Base-by-base conservation (phyloP, 1,139 yeast species). In the Debaryomyces psychrophilus region DNA sequence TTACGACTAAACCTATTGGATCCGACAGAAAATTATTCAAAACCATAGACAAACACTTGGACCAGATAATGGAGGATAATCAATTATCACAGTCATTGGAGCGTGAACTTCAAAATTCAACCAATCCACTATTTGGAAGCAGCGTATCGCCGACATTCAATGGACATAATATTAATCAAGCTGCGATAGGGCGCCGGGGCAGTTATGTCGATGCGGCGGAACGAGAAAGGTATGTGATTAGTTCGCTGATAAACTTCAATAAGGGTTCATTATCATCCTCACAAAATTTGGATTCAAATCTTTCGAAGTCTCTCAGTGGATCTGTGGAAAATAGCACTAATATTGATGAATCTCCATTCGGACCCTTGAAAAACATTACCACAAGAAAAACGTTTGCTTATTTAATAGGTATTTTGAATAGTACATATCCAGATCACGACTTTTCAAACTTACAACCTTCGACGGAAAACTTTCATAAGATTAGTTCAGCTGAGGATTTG, bases 351-450 rank as follows among this genome's bases (percentile, higher is more conserved):
- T 89, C 97, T 1, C 99, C 99, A 0, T 93, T 93, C 70, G 99
- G 99, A 0, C 96, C 98, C 0, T 75, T 93, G 41, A 87, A 86
- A 59, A 87, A 85, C 55, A 82, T 86, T 5, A 83, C 95, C 1
- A 87, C 96, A 27, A 79, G 97, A 53, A 85, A 89, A 65, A 85
- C 93, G 1, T 93, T 93, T 73, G 95, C 97, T 0, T 89, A 92
- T 62, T 72, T 93, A 46, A 88, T 93, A 49, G 95, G 96, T 1
- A 92, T 93, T 31, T 74, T 93, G 45, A 93, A 93, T 64, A 89
- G 95, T 8, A 85, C 95, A 1, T 93, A 89, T 61, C 98, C 99
- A 0, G 99, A 93, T 63, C 96, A 93, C 61, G 99, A 93, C 61
- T 93, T 92, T 59, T 81, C 95, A 11, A 80, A 85, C 29, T 77